A percentile compares a stretch with the other conserved stretches of the same genome.
Conservation (phyloP, 441 rosid genomes). For the Euphorbia schlechtendalii region DNA sequence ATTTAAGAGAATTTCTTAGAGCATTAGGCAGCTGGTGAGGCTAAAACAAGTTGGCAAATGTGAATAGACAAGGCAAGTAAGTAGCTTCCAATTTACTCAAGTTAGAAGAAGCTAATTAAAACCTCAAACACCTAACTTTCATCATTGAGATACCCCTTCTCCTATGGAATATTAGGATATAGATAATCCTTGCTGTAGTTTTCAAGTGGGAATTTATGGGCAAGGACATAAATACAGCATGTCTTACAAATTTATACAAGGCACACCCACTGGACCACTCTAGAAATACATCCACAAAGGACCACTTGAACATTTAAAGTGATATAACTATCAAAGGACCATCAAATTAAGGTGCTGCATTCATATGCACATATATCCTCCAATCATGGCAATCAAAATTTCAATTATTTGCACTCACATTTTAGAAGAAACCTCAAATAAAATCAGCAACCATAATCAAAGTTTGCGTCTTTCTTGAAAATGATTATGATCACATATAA, state of each 20-base stretch:
- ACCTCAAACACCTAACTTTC: neutral
- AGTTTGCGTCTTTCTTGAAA: neutral
- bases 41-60: neutral
- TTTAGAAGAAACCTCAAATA: slow-evolving; percentile 1
- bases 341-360: slow-evolving; percentile 10
- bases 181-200: slow-evolving; percentile 12
- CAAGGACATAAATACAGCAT: slow-evolving; percentile 10
- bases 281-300: slow-evolving; percentile 21
- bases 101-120: slow-evolving; percentile 3
- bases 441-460: slow-evolving; percentile 2
- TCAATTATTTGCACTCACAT: neutral
- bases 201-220: slow-evolving; percentile 13
- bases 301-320: slow-evolving; percentile 28
- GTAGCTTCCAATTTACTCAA: neutral
- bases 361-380: neutral
- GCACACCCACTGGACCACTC: slow-evolving; percentile 24
- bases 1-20: slow-evolving; percentile 1
- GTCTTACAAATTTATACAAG: slow-evolving; percentile 15
- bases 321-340: slow-evolving; percentile 20
- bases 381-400: neutral
- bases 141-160: neutral
- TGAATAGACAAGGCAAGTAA: slow-evolving; percentile 4
- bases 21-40: slow-evolving; percentile 5
- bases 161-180: slow-evolving; percentile 10
- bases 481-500: neutral